These are phyloP conservation scores for Litsea cubeba DNA, from an alignment of 164 flowering plant genomes.

Conservation along the genomic window DNA sequence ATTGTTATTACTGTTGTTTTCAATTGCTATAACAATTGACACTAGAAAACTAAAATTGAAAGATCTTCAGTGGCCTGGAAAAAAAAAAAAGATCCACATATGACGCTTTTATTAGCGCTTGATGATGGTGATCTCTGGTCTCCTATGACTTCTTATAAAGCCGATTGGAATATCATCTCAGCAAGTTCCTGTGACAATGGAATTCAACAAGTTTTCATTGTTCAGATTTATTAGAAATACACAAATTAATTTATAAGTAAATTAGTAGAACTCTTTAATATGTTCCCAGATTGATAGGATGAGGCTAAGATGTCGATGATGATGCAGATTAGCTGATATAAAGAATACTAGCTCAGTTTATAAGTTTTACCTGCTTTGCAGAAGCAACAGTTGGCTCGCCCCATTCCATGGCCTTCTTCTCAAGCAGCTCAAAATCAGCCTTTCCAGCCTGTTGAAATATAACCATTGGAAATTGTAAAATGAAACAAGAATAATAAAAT, in stretches of 20 bases:
- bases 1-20: too few species aligned
- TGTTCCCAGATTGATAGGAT: too few species aligned
- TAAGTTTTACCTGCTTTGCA: constrained; percentile 75
- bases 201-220: not conserved
- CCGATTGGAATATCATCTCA: constrained; percentile 92
- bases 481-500: not conserved
- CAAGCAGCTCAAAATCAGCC: constrained; percentile 78
- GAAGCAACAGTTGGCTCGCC: constrained; percentile 92
- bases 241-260: too few species aligned
- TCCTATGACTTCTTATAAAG: constrained; percentile 32
- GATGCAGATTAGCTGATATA: too few species aligned
- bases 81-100: too few species aligned
- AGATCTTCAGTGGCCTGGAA: too few species aligned
- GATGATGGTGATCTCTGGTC: not conserved
- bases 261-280: too few species aligned
- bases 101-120: not conserved
- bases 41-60: too few species aligned
- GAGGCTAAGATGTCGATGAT: too few species aligned
- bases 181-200: constrained; percentile 77
- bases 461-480: not conserved
- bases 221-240: too few species aligned
- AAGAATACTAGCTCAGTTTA: not conserved
- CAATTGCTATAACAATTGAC: too few species aligned
- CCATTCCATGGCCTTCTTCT: constrained; percentile 82
- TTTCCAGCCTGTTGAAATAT: constrained; percentile 79